Percentiles rank a stretch among this genome's conserved stretches.
These are phyloP conservation scores for Tirmania nivea DNA, from an alignment of 495 filamentous ascomycete species.

Conservation along the genomic window DNA sequence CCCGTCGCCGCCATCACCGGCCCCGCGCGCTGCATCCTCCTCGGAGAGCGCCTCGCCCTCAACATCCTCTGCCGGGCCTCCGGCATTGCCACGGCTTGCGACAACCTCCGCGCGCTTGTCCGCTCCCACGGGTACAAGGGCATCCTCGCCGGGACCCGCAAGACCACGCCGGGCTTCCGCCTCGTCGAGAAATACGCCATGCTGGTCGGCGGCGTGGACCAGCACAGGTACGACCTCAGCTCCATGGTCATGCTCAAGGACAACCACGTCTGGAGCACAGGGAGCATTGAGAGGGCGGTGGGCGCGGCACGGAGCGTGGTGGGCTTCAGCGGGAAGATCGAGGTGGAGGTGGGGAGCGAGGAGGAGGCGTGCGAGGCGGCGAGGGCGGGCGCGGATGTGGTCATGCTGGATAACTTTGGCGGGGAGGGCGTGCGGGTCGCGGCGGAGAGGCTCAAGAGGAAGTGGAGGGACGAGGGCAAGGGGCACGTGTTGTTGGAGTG, in stretches of 20 bases:
- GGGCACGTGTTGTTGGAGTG: conserved; percentile 63
- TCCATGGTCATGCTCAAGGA: conserved; percentile 98
- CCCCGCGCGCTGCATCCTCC: conserved; percentile 62
- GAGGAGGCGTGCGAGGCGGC: conserved; percentile 80
- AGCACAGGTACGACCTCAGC: conserved; percentile 70
- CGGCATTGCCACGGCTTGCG: conserved; percentile 59
- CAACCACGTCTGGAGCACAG: conserved; percentile 78
- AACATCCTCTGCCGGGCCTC: conserved; percentile 85
- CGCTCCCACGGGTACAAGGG: conserved; percentile 49
- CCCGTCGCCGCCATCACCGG: conserved; percentile 64
- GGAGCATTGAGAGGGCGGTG: conserved; percentile 66
- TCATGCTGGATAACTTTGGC: conserved; percentile 94
- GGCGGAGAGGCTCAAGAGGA: conserved; percentile 47
- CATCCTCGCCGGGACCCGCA: conserved; percentile 80
- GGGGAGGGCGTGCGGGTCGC: conserved; percentile 50
- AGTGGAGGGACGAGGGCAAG: conserved; percentile 39
- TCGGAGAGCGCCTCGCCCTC: conserved; percentile 80
- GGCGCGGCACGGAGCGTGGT: conserved; percentile 60
- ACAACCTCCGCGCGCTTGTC: conserved; percentile 28
- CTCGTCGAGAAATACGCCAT: conserved; percentile 97
- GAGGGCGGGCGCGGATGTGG: conserved; percentile 70
- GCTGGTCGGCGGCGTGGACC: conserved; percentile 75
- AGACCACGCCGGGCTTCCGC: conserved; percentile 89
- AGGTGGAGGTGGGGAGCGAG: conserved; percentile 81
- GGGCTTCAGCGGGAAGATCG: conserved; percentile 80